Evolutionary conservation across 2,329 filamentous ascomycete species (phyloP).

Genomic region (Aspergillus tamarii): DNA sequence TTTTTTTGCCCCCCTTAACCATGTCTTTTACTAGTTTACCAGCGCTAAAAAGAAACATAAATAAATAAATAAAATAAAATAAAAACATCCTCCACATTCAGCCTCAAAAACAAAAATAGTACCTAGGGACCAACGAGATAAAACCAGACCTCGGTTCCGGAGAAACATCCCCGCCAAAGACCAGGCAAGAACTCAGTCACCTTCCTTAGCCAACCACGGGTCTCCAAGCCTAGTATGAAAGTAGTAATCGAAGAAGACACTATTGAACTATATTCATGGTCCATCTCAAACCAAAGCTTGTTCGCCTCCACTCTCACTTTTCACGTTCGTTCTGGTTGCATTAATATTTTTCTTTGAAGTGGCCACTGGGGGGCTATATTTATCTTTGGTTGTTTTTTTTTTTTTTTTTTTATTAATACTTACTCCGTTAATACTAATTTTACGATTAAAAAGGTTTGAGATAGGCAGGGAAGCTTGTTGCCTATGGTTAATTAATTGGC

Average conservation of each 20-base stretch:
- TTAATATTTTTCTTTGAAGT: not conserved
- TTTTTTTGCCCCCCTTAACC: not conserved
- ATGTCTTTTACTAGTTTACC: not conserved
- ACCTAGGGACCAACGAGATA: too few species aligned
- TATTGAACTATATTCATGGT: constrained; percentile 4
- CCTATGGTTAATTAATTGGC: not conserved
- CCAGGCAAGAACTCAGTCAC: not conserved
- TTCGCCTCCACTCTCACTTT: not conserved
- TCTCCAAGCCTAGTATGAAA: not conserved
- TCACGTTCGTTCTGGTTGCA: not conserved
- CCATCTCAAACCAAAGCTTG: not conserved
- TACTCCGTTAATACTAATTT: not conserved
- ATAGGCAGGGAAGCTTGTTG: not conserved
- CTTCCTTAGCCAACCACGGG: too few species aligned
- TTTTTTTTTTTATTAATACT: not conserved
- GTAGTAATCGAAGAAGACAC: not conserved
- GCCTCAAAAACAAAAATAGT: not conserved
- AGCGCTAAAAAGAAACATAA: not conserved
- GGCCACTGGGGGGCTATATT: not conserved
- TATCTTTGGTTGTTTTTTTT: not conserved
- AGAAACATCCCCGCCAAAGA: not conserved
- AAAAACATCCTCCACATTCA: not conserved
- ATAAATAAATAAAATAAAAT: not conserved
- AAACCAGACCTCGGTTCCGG: not conserved
- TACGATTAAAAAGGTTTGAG: not conserved